Conservation (phyloP, 2,329 filamentous ascomycete species). For the Colletotrichum chrysophilum region DNA sequence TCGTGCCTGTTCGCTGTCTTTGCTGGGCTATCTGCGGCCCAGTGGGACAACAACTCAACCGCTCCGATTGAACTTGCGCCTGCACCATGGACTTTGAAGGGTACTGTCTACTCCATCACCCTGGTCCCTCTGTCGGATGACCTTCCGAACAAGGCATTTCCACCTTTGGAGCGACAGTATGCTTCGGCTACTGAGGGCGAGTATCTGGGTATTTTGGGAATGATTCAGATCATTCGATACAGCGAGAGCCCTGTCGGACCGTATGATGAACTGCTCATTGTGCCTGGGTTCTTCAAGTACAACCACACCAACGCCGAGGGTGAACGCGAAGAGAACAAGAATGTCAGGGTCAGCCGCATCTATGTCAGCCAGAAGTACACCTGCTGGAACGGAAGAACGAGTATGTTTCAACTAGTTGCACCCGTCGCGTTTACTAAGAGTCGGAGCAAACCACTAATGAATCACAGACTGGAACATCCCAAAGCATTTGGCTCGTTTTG, state of each 20-base stretch:
- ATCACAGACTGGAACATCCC: slow-evolving; percentile 57
- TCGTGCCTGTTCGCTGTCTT: background rate
- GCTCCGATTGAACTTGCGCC: slow-evolving; percentile 12
- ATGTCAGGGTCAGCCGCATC: slow-evolving; percentile 51
- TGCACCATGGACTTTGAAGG: slow-evolving; percentile 24
- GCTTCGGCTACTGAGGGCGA: slow-evolving; percentile 29
- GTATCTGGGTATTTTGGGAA: slow-evolving; percentile 47
- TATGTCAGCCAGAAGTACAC: slow-evolving; percentile 58
- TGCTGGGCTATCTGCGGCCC: background rate
- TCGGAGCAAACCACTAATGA: background rate
- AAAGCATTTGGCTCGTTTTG: slow-evolving; percentile 58
- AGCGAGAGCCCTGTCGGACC: slow-evolving; percentile 53
- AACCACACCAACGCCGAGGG: slow-evolving; percentile 31
- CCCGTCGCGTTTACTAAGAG: background rate
- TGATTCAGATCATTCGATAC: slow-evolving; percentile 57
- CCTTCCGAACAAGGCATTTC: slow-evolving; percentile 13
- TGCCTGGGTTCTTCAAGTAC: slow-evolving; percentile 51
- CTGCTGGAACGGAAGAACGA: slow-evolving; percentile 56
- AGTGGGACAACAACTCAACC: slow-evolving; percentile 17
- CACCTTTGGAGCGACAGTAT: background rate
- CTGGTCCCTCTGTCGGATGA: slow-evolving; percentile 2
- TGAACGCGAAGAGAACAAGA: slow-evolving; percentile 31
- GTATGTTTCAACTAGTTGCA: slow-evolving; percentile 33
- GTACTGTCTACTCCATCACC: slow-evolving; percentile 19
- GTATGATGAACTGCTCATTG: slow-evolving; percentile 57